These are phyloP conservation scores for Ciborinia camelliae DNA, from an alignment of 2,329 filamentous ascomycete genomes.

Conservation along the genomic window DNA sequence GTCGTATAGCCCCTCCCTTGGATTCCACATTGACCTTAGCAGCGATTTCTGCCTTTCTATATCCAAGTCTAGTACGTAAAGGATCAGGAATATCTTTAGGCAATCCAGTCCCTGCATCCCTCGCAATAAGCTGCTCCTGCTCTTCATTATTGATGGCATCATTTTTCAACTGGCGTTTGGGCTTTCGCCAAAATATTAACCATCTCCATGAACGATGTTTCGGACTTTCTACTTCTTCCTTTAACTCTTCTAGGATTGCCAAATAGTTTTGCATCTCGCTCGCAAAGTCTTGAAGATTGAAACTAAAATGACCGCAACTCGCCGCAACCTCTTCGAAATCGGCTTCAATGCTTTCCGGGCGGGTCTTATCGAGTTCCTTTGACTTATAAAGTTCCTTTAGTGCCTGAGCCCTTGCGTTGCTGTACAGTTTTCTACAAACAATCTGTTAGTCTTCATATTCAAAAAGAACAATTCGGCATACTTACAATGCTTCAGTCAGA, in stretches of 20 bases:
- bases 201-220: constrained; percentile 74
- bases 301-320: constrained; percentile 96
- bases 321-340: constrained; percentile 97
- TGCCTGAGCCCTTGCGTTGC: constrained; percentile 69
- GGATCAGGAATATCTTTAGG: constrained; percentile 29
- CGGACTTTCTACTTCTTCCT: constrained; percentile 62
- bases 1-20: constrained; percentile 24
- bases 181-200: constrained; percentile 71
- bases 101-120: constrained; percentile 18
- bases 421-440: constrained; percentile 58
- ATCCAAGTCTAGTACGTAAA: constrained; percentile 22
- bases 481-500: constrained; percentile 68
- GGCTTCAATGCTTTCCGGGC: constrained; percentile 73
- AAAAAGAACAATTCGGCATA: not conserved
- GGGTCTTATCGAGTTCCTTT: constrained; percentile 66
- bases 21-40: constrained; percentile 18
- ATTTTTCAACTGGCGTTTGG: constrained; percentile 12
- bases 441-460: not conserved
- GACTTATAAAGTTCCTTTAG: constrained; percentile 76
- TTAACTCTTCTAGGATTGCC: constrained; percentile 80
- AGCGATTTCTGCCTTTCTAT: constrained; percentile 24
- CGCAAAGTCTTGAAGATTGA: constrained; percentile 84
- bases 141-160: constrained; percentile 29
- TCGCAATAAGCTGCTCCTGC: constrained; percentile 31
- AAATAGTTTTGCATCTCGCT: constrained; percentile 84